phyloP scores from a whole-genome alignment of 306 rosid genomes.

The Inga leiocalycina region DNA sequence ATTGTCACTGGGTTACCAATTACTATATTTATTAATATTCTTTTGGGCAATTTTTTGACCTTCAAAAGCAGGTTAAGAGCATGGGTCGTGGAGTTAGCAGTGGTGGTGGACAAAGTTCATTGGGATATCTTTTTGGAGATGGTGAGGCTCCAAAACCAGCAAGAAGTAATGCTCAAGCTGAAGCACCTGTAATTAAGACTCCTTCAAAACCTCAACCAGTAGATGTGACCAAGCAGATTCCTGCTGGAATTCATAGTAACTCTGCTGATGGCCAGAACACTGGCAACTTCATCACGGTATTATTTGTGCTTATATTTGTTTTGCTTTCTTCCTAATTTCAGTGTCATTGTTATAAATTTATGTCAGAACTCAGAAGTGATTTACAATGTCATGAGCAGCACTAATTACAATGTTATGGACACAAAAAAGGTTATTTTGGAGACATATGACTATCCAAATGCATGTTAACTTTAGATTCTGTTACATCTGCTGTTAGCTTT shows the following conservation, averaged over 20 bases:
- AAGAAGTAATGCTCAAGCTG: conserved; percentile 51
- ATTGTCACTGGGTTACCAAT: background rate
- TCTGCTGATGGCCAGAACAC: conserved; percentile 96
- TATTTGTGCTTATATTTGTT: conserved; percentile 9
- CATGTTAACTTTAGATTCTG: background rate
- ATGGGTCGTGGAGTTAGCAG: conserved; percentile 99
- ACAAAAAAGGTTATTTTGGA: conserved; percentile 8
- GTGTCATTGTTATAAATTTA: conserved; percentile 1
- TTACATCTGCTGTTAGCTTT: background rate
- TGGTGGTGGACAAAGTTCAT: conserved; percentile 98
- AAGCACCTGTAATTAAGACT: conserved; percentile 56
- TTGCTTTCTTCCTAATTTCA: conserved; percentile 18
- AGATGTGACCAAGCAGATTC: conserved; percentile 69
- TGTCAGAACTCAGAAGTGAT: background rate
- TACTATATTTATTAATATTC: conserved; percentile 8
- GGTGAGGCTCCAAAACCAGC: conserved; percentile 86
- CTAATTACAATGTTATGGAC: background rate
- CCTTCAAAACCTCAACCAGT: conserved; percentile 62
- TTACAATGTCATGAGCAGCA: conserved; percentile 3
- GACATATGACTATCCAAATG: conserved; percentile 15
- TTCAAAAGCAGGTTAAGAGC: conserved; percentile 42
- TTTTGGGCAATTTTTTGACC: conserved; percentile 26
- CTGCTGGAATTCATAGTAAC: conserved; percentile 93
- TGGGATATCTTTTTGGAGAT: conserved; percentile 95
- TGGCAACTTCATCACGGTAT: conserved; percentile 96